Base-by-base conservation (phyloP, 2,329 filamentous ascomycete genomes). In the Fusarium chaquense region DNA sequence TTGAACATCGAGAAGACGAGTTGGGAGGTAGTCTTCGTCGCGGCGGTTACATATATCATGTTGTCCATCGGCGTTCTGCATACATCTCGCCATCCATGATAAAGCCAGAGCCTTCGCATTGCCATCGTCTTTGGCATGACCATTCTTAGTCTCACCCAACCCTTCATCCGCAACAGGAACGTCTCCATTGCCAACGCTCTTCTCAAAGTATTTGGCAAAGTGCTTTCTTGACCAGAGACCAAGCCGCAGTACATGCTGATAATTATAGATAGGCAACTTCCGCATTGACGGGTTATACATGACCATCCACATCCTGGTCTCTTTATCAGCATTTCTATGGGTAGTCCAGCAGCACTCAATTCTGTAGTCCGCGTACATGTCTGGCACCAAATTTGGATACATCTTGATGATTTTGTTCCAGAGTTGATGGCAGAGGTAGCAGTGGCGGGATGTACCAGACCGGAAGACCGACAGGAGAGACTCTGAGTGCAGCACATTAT, bases 301-400 rank as follows among this genome's bases (percentile, higher is more conserved):
- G 12, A 56, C 43, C 43, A 56, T 49, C 43, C 53, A 56, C 53
- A 56, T 24, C 13, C 33, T 56, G 0, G 16, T 56, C n/a, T 56
- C 53, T 3, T 40, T 26, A 5, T 32, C 10, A 5, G 8, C 10
- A 1, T 20, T 7, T 30, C n/a, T 22, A 11, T 15, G 1, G 0
- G 28, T 13, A 12, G 10, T 32, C 53, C 53, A 56, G 13, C 53
- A 56, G 43, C 53, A 56, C n/a, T 56, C 53, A 13, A 56, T 49
- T 22, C 26, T 49, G 30, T 56, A 56, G 15, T 40, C 26, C 4
- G 33, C 22, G 6, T 40, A 22, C n/a, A 15, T 13, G 1, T 12
- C 16, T 8, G 33, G 13, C 5, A 15, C 18, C 9, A 49, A n/a
- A 16, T 26, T 10, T 1, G 53, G 43, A 40, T 56, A 49, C 53